Evolutionary conservation across 371 early-diverging fungal genomes (phyloP), one percentile per base, ranked within the genome.

Genomic region (Haplosporangium sp.): DNA sequence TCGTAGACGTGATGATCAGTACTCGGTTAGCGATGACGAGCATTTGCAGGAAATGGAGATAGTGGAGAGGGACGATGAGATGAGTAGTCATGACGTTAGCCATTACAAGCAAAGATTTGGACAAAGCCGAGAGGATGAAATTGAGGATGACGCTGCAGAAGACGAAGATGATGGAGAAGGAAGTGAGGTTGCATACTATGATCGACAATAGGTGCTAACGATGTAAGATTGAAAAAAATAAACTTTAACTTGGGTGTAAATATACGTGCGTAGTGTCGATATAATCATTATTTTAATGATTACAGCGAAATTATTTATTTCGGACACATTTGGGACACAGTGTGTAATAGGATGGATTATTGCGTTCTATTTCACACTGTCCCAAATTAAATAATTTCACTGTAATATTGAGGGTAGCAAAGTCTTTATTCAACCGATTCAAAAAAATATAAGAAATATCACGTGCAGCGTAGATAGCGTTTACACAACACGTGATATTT

Each of bases 121-220:
- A 4, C 65, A 35, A 6, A 34, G 57, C 19, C 34, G n/a, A 44
- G 27, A 27, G 27, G 65, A 57, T 19, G 34, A 55, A 13, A 27
- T 27, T 20, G 55, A 55, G 1, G 56, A 42, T 5, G 68, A 61
- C 37, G 59, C 58, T 48, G 20, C 64, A 60, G 74, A 67, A 7
- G 71, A 59, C 17, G 69, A 69, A 19, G 66, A 57, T 39, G 66
- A 45, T 13, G 68, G 69, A 9, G 72, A 71, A 9, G 71, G 68
- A 20, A 63, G 72, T 20, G 72, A 72, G 17, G 66, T 53, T 13
- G 72, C 67, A 19, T 72, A 66, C 19, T 72, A 66, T 34, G 67
- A 72, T 20, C 61, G 65, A 15, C 53, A 40, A 17, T 60, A 42
- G 42, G 44, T 34, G 56, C 20, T 5, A 52, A 52, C 27, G 27